These are phyloP conservation scores for Talaromyces sp. DNA, from an alignment of 2,329 filamentous ascomycete species.

Conservation along the genomic window DNA sequence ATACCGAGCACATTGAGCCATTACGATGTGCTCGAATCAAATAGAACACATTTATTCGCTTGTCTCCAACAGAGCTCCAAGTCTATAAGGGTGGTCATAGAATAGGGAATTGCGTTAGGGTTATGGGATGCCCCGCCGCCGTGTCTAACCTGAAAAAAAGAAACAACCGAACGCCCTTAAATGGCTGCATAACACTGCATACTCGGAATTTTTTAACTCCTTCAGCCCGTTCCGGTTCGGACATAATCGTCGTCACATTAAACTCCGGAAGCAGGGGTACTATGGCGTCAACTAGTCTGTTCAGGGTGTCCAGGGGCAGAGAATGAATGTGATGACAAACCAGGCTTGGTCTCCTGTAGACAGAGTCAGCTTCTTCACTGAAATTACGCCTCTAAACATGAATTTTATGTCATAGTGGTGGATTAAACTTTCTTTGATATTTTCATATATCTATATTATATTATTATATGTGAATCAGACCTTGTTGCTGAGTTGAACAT, in stretches of 20 bases:
- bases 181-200: not conserved
- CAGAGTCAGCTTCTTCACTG: not conserved
- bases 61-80: too few species aligned
- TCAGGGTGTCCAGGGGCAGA: not conserved
- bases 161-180: not conserved
- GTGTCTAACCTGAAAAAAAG: not conserved
- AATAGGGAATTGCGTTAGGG: not conserved
- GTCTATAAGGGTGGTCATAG: not conserved
- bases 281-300: not conserved
- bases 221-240: not conserved
- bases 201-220: not conserved
- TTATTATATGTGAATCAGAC: not conserved
- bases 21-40: too few species aligned
- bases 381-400: not conserved
- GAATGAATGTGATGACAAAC: not conserved
- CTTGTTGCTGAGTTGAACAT: not conserved
- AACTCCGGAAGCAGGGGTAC: not conserved
- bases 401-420: not conserved
- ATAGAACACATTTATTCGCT: too few species aligned
- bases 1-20: too few species aligned
- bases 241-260: not conserved
- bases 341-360: not conserved
- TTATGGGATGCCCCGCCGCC: not conserved
- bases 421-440: not conserved
- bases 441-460: not conserved